Conservation (phyloP, 352 stramenopile species). For the Pythium aphanidermatum region DNA sequence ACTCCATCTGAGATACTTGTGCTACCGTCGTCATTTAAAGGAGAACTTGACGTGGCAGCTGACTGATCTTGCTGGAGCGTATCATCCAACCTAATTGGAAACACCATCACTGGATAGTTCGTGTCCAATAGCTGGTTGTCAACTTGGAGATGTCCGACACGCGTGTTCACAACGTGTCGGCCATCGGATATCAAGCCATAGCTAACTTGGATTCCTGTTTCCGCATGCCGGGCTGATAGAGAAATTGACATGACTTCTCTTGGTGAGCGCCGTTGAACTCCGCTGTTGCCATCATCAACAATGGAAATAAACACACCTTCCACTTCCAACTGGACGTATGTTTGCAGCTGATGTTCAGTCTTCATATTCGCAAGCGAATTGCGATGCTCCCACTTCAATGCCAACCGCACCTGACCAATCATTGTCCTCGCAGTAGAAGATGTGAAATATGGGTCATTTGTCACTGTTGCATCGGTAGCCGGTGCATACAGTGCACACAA, state of each 20-base stretch:
- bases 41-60: slow-evolving; percentile 6
- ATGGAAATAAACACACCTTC: slow-evolving; percentile 69
- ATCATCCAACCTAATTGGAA: slow-evolving; percentile 59
- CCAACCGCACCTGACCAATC: slow-evolving; percentile 67
- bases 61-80: slow-evolving; percentile 64
- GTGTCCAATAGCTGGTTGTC: slow-evolving; percentile 84
- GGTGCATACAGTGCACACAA: slow-evolving; percentile 61
- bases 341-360: slow-evolving; percentile 40
- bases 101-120: slow-evolving; percentile 76
- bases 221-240: slow-evolving; percentile 58
- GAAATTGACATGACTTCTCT: slow-evolving; percentile 72
- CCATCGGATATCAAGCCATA: slow-evolving; percentile 63
- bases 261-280: slow-evolving; percentile 20
- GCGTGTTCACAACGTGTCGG: slow-evolving; percentile 72
- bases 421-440: slow-evolving; percentile 36
- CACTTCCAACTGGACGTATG: slow-evolving; percentile 74
- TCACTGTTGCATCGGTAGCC: slow-evolving; percentile 14
- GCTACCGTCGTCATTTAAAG: neutral
- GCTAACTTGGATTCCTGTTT: slow-evolving; percentile 68
- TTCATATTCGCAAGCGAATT: slow-evolving; percentile 37
- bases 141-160: slow-evolving; percentile 74
- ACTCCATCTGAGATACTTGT: slow-evolving; percentile 3
- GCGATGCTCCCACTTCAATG: slow-evolving; percentile 74
- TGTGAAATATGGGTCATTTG: slow-evolving; percentile 24
- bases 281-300: slow-evolving; percentile 46